Base-by-base conservation (phyloP, 768 basidiomycete genomes). In the Suillus discolor region DNA sequence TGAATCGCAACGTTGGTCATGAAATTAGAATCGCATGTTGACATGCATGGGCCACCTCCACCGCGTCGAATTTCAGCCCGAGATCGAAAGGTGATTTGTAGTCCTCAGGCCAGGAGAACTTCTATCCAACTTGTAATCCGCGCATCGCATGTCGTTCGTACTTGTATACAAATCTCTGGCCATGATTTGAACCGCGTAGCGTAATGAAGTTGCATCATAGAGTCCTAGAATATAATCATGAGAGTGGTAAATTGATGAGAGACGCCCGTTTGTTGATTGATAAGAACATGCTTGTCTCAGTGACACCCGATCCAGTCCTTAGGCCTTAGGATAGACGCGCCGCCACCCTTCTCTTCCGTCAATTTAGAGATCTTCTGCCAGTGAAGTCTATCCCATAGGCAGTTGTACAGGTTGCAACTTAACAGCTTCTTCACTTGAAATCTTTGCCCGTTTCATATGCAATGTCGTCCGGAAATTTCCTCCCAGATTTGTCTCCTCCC, bases 401-500 rank as follows among this genome's bases (percentile, higher is more conserved):
- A 18, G 15, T 15, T 4, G 7, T 36, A 55, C 36, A 31, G 34
- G 20, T 20, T 20, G 18, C 31, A 11, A 16, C 41, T 18, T 39
- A 25, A 23, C 23, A 16, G 15, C 57, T 39, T 59, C 8, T 25
- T 25, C 31, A 39, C 51, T 38, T 23, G 36, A 23, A 23, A 38
- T 38, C n/a, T 57, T 38, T 38, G 36, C 34, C 15, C 15, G 57
- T 57, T 39, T 16, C 57, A 6, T 18, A 38, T 18, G 9, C 38
- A 38, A 49, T 76, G 75, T 63, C 71, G 15, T 67, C 67, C 60
- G 55, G 72, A 36, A 67, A 61, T 38, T 86, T 89, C 72, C 81
- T 90, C 57, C 88, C 89, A 62, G 70, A 79, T 44, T 77, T 90
- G 38, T 75, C 83, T 16, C 79, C 77, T 62, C 81, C 75, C 62